phyloP scores from a whole-genome alignment of 768 basidiomycete genomes.

The Macrolepiota dolichaula region DNA sequence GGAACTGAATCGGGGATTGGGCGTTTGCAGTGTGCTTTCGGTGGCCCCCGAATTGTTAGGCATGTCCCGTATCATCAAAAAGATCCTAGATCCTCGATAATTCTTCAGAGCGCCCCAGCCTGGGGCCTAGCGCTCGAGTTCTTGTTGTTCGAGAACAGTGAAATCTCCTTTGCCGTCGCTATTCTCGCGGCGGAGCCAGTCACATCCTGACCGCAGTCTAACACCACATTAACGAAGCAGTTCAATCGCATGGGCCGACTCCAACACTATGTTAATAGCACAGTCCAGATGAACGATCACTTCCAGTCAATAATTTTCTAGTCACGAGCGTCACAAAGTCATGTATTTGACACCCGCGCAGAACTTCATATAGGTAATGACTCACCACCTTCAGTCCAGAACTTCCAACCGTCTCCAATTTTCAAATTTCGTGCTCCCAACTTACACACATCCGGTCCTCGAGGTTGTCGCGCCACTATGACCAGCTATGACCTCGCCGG shows the following conservation, averaged over 20 bases:
- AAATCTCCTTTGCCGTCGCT: background rate
- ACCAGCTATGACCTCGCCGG: background rate
- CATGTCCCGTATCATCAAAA: background rate
- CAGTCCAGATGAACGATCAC: background rate
- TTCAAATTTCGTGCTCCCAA: background rate
- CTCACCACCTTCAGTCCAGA: background rate
- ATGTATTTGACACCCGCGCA: background rate
- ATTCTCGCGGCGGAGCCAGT: background rate
- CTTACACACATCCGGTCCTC: background rate
- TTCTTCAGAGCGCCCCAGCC: background rate
- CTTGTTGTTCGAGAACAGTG: background rate
- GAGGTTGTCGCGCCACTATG: background rate
- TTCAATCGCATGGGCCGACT: background rate
- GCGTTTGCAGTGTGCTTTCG: background rate
- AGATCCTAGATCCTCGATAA: background rate
- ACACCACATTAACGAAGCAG: constrained; percentile 1
- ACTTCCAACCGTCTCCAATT: background rate
- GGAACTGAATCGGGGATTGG: background rate
- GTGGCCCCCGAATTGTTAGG: background rate
- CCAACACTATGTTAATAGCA: background rate
- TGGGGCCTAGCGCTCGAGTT: background rate
- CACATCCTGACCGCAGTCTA: constrained; percentile 2
- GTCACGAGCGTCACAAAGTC: background rate
- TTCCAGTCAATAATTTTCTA: background rate
- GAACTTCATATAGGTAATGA: background rate